These are phyloP conservation scores for Striga hermonthica DNA, from an alignment of 305 asterid genomes.

Conservation along the genomic window DNA sequence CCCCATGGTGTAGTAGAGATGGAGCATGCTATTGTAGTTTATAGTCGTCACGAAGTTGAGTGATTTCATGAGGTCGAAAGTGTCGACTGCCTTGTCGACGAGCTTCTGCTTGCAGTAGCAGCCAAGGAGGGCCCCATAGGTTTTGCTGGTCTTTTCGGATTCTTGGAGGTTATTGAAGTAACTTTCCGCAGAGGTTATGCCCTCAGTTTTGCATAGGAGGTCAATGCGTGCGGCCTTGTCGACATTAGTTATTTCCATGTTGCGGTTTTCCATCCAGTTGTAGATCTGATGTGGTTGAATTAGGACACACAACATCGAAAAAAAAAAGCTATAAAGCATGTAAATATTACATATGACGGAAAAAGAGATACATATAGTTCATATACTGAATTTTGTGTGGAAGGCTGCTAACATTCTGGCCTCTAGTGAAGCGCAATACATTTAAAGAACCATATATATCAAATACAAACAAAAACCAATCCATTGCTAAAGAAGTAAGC, in stretches of 20 bases:
- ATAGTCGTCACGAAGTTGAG: conserved; percentile 38
- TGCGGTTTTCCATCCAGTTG: conserved; percentile 59
- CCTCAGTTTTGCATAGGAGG: conserved; percentile 51
- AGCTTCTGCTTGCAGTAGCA: conserved; percentile 52
- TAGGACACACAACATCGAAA: background rate
- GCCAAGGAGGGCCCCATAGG: conserved; percentile 67
- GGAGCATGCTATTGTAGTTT: conserved; percentile 56
- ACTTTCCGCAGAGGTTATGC: conserved; percentile 49
- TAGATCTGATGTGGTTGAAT: conserved; percentile 43
- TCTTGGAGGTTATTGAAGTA: conserved; percentile 55
- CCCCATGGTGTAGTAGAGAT: conserved; percentile 39
- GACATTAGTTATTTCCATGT: conserved; percentile 33
- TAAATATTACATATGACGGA: too few species aligned
- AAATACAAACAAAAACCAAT: too few species aligned
- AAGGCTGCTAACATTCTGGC: too few species aligned
- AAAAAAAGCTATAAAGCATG: background rate
- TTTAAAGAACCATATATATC: too few species aligned
- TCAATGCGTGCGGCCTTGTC: conserved; percentile 56
- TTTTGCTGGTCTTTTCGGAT: conserved; percentile 55
- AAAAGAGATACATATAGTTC: too few species aligned
- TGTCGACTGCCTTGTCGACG: conserved; percentile 51
- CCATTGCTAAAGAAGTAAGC: too few species aligned
- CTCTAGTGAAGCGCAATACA: too few species aligned
- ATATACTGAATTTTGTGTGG: too few species aligned
- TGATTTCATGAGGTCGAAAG: conserved; percentile 52